A percentile compares a stretch with the other conserved stretches of the same genome.
phyloP scores from a whole-genome alignment of 495 filamentous ascomycete genomes.

The Penicillium cataractarum region DNA sequence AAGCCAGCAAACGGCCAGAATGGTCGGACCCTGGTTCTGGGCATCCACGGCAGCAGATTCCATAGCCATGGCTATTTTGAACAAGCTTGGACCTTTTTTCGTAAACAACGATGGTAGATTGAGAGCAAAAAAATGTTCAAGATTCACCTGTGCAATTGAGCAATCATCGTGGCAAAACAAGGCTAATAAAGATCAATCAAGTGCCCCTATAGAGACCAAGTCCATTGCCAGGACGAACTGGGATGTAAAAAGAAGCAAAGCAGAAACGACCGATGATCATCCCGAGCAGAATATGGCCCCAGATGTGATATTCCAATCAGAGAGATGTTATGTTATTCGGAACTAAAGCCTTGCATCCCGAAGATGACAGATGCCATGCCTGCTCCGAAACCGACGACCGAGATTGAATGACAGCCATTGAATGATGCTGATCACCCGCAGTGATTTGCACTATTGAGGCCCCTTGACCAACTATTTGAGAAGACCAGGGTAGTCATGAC shows the following conservation, averaged over 20 bases:
- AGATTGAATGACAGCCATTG: neutral
- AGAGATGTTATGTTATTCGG: neutral
- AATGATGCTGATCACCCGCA: neutral
- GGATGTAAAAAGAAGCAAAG: neutral
- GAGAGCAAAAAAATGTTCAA: neutral
- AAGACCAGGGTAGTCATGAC: neutral
- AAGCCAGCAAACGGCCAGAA: slow-evolving; percentile 20
- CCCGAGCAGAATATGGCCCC: neutral
- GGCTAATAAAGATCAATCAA: neutral
- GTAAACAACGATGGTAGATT: neutral
- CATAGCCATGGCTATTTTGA: slow-evolving; percentile 14
- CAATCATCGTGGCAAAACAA: neutral
- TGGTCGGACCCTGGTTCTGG: slow-evolving; percentile 17
- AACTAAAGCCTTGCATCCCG: neutral
- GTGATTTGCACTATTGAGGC: neutral
- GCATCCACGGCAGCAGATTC: neutral
- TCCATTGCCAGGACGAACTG: neutral
- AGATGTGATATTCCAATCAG: neutral
- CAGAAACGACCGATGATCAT: neutral
- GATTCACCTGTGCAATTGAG: neutral
- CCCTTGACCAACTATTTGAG: neutral
- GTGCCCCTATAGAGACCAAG: neutral
- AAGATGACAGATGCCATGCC: neutral
- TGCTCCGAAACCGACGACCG: neutral
- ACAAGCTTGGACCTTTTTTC: neutral